Evolutionary conservation across 495 filamentous ascomycete species (phyloP), one percentile per base, ranked within the genome.

Genomic region (Chaetomium cochliodes): DNA sequence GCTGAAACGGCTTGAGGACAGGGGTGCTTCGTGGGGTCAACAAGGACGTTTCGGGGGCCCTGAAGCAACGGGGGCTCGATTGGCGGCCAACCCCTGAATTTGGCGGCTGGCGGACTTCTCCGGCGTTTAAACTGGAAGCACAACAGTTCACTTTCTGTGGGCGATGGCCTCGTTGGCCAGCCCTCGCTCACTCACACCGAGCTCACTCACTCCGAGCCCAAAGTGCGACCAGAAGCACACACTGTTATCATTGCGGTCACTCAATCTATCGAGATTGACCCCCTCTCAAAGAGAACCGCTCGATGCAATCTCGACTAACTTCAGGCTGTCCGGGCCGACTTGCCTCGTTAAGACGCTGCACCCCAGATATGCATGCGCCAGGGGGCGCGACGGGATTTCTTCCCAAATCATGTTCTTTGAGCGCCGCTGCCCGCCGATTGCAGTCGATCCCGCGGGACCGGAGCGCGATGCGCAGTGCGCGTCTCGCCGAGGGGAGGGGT

Each of bases 321-420:
- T 65, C 41, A 65, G 63, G 57, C 63, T 55, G 50, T 20, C 58
- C 57, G 51, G 63, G 49, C 63, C 56, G 58, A 51, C 18, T 22
- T 49, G 26, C 42, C 37, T 37, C 42, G 37, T 59, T 30, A 26
- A 16, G 30, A 41, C 5, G 26, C 41, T 49, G 58, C 56, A 58
- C 25, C 58, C 58, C 58, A 16, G 42, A 50, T 23, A 44, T 46
- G 56, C 56, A 58, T 30, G 56, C 22, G n/a, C 6, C n/a, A n/a
- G 15, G 13, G 13, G 54, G 7, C 28, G 41, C 56, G 23, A 46
- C 25, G 56, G 39, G 23, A 15, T 8, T 47, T 58, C 41, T 26
- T 47, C 0, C 41, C 41, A 23, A 50, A 49, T 33, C 7, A 3
- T 47, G 49, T 26, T 5, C 49, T 1, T 6, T 6, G 49, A 51